These are phyloP conservation scores for Fusarium verticillioides DNA, from an alignment of 2,329 filamentous ascomycete species.

Conservation along the genomic window DNA sequence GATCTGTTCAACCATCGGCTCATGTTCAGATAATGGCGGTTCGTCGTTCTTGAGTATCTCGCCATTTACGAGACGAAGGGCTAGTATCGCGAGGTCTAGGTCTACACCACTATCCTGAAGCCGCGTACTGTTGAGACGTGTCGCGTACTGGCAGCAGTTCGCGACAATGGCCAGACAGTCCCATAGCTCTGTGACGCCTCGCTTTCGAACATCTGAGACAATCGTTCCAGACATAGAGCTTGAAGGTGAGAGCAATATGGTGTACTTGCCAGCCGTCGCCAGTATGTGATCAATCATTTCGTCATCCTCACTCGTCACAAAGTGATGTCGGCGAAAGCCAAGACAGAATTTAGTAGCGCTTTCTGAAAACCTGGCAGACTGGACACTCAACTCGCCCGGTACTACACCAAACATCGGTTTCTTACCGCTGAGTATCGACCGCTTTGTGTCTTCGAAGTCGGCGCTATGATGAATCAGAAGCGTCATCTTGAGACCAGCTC, in stretches of 20 bases:
- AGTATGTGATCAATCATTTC: conserved; percentile 23
- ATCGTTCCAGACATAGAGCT: conserved; percentile 44
- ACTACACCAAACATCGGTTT: conserved; percentile 15
- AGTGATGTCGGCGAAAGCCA: conserved; percentile 14
- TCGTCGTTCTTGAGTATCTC: conserved; percentile 49
- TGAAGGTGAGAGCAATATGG: conserved; percentile 29
- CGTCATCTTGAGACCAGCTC: conserved; percentile 42
- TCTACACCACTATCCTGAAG: conserved; percentile 28
- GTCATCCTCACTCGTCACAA: not conserved
- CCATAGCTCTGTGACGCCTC: conserved; percentile 38
- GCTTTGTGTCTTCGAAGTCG: conserved; percentile 35
- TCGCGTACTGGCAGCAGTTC: conserved; percentile 49
- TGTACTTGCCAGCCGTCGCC: conserved; percentile 44
- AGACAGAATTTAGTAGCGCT: conserved; percentile 43
- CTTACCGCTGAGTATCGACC: not conserved
- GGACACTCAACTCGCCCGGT: conserved; percentile 43
- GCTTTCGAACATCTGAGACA: conserved; percentile 39
- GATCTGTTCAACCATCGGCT: conserved; percentile 17
- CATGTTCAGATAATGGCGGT: not conserved
- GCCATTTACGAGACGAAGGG: conserved; percentile 47
- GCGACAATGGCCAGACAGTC: conserved; percentile 47
- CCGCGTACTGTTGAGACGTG: conserved; percentile 34
- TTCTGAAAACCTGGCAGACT: conserved; percentile 35
- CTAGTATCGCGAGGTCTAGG: conserved; percentile 44
- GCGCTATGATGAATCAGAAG: conserved; percentile 44